Evolutionary conservation across 331 rosid species (phyloP).

Genomic region (Telfairia occidentalis): DNA sequence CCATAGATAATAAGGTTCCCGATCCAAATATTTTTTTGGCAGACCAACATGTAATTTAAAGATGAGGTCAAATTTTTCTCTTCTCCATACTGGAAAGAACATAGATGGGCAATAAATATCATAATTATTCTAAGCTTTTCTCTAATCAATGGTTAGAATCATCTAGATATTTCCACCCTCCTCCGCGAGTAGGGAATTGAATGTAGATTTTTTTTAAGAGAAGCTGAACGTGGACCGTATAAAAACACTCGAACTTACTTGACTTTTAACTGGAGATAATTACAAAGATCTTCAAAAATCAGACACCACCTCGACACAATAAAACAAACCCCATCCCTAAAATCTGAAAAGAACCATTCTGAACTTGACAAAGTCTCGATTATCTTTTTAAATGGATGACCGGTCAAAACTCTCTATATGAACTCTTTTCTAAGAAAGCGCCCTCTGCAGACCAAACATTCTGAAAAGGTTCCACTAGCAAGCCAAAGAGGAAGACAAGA

Average conservation of each 20-base stretch:
- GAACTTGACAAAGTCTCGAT: background rate
- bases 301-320: background rate
- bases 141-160: background rate
- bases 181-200: no score
- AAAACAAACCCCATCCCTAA: background rate
- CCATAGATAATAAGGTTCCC: no score
- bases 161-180: no score
- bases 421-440: background rate
- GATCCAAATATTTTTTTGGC: no score
- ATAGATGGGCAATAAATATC: background rate
- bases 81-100: background rate
- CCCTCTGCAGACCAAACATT: background rate
- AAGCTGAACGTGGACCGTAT: no score
- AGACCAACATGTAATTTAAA: no score
- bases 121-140: background rate
- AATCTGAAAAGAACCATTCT: background rate
- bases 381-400: background rate
- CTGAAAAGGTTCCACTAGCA: background rate
- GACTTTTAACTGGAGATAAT: background rate
- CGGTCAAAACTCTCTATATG: background rate
- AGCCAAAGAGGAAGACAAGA: background rate
- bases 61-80: background rate
- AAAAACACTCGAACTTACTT: no score
- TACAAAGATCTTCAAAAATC: background rate
- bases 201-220: background rate